Evolutionary conservation across 768 basidiomycete species (phyloP), one percentile per base, ranked within the genome.

Genomic region (Suillus alpinus): DNA sequence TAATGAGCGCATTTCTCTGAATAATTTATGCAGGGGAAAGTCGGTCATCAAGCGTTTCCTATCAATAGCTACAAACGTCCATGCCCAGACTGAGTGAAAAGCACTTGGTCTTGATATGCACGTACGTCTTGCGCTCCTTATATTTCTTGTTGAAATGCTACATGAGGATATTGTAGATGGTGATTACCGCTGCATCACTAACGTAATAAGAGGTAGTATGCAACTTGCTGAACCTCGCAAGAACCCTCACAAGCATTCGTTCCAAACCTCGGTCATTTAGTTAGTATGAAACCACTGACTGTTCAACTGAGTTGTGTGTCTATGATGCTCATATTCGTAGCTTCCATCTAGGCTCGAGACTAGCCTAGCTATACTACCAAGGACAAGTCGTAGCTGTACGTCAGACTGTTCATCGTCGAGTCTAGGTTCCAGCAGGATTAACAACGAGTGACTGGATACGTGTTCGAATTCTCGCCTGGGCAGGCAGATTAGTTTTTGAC

Each of bases 1-100:
- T 3, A 92, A 99, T 70, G 97, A 99, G 72, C 82, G 94, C 4
- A 94, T 98, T 57, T 88, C 94, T 3, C 75, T 97, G 1, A 74
- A 84, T 23, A 98, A 98, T 67, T 80, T 98, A 26, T 81, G 82
- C 20, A 84, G 86, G 41, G 92, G 92, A 0, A 91, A 91, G 65
- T 78, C 84, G 1, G 92, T 93, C 43, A 69, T 93, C 34, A 88
- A 92, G 67, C 83, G 87, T 16, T 94, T 94, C 72, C 71, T 92
- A 57, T 67, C 78, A 1, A 84, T 55, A 55, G 53, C 23, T 55
- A 39, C 53, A 39, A 55, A 55, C 23, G 0, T 55, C 18, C 37
- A 39, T 23, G 37, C 53, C 37, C 53, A 37, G 37, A 26, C 23
- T 10, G 53, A 39, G 26, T 37, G 8, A 49, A 5, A 55, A 18